Evolutionary conservation across 73 alveolate genomes (phyloP).

Genomic region (Durusdinium trenchii): DNA sequence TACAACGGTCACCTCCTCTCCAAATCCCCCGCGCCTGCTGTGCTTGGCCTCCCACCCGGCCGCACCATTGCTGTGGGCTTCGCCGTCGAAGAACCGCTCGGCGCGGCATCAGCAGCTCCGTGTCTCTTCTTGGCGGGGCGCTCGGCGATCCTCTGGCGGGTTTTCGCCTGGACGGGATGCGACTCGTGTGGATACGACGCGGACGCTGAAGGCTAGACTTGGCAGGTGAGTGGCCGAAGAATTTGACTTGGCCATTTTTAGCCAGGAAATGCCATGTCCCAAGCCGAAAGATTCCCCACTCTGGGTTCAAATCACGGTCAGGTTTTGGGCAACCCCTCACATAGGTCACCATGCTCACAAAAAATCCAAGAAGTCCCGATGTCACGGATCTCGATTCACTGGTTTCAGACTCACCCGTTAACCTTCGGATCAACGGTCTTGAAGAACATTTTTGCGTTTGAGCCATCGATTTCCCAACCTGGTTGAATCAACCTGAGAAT

Average conservation of each 20-base stretch:
- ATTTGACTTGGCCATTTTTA: background rate
- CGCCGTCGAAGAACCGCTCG: background rate
- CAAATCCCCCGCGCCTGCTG: no score
- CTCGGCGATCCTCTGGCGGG: conserved; percentile 69
- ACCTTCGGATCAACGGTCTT: no score
- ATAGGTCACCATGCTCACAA: background rate
- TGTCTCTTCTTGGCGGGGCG: conserved; percentile 60
- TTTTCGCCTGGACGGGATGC: conserved; percentile 38
- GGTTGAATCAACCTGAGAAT: no score
- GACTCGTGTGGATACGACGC: background rate
- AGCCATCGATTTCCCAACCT: no score
- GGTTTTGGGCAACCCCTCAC: background rate
- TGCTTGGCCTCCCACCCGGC: no score
- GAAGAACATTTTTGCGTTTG: no score
- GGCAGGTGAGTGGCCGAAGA: background rate
- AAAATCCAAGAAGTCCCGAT: no score
- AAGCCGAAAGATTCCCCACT: background rate
- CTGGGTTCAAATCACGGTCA: background rate
- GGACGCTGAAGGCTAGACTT: no score
- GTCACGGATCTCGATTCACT: no score
- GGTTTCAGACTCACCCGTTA: no score
- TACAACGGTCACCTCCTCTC: no score
- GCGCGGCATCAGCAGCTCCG: background rate
- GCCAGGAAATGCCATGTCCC: background rate
- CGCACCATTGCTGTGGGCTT: no score